Percentiles rank a stretch among this genome's conserved stretches.
Evolutionary conservation across 495 filamentous ascomycete genomes (phyloP).

Genomic region (Astrothelium subdiscretum): DNA sequence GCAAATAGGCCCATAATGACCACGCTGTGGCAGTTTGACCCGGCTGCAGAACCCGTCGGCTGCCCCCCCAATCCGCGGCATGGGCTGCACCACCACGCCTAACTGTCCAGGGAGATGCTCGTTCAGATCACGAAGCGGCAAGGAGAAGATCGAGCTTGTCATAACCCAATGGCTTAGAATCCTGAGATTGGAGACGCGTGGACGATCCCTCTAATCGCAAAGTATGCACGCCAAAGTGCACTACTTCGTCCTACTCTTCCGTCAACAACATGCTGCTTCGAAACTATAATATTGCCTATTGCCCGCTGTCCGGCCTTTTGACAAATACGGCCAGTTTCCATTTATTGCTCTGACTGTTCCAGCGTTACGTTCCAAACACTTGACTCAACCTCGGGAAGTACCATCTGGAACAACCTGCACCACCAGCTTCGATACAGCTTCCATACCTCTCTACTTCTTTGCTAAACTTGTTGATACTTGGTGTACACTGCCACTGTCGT

Average conservation of each 20-base stretch:
- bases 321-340: conserved; percentile 2
- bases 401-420: background rate
- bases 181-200: background rate
- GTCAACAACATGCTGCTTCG: background rate
- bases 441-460: background rate
- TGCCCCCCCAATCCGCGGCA: background rate
- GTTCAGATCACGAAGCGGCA: conserved; percentile 1
- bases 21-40: background rate
- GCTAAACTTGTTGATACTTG: background rate
- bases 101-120: background rate
- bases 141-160: background rate
- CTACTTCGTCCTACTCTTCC: background rate
- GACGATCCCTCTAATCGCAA: conserved; percentile 1
- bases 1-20: background rate
- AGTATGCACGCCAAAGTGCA: background rate
- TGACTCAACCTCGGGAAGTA: background rate
- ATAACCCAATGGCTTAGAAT: background rate
- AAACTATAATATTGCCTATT: conserved; percentile 2
- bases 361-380: conserved; percentile 2
- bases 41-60: background rate
- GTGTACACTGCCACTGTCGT: background rate
- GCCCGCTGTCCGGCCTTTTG: background rate
- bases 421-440: background rate
- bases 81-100: background rate
- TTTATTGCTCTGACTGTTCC: background rate